Evolutionary conservation across 495 filamentous ascomycete genomes (phyloP).

Genomic region (Penicillium cataractarum): DNA sequence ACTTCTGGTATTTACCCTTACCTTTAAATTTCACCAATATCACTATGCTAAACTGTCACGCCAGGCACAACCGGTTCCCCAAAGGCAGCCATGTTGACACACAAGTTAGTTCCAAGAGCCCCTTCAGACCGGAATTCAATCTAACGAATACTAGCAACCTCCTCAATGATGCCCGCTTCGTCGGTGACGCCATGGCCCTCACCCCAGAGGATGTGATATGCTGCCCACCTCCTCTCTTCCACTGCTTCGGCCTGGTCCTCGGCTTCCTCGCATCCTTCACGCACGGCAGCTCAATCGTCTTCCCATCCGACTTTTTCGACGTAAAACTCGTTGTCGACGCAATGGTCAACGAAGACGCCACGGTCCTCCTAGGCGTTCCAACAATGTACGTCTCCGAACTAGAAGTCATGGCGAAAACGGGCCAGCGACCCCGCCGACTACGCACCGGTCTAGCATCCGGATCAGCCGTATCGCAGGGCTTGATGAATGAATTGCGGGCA

Average conservation of each 20-base stretch:
- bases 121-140: background rate
- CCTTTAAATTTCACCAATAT: background rate
- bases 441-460: slow-evolving; percentile 27
- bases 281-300: slow-evolving; percentile 58
- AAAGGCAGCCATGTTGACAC: slow-evolving; percentile 82
- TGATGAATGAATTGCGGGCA: slow-evolving; percentile 22
- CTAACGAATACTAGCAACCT: slow-evolving; percentile 52
- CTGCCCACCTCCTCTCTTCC: slow-evolving; percentile 80
- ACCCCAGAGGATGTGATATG: slow-evolving; percentile 66
- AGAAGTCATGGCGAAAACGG: slow-evolving; percentile 56
- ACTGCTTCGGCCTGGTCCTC: slow-evolving; percentile 83
- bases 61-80: slow-evolving; percentile 69
- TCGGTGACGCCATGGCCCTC: slow-evolving; percentile 73
- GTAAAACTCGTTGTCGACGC: slow-evolving; percentile 57
- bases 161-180: slow-evolving; percentile 77
- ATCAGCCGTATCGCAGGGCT: slow-evolving; percentile 18
- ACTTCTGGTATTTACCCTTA: slow-evolving; percentile 59
- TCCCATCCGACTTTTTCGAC: slow-evolving; percentile 21
- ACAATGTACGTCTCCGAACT: slow-evolving; percentile 86
- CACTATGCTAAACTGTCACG: slow-evolving; percentile 22
- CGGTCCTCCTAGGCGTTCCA: slow-evolving; percentile 81
- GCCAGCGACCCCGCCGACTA: slow-evolving; percentile 17
- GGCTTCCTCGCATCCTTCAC: slow-evolving; percentile 84
- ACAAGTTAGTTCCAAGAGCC: slow-evolving; percentile 48
- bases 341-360: slow-evolving; percentile 65